These are phyloP conservation scores for Clohesyomyces aquaticus DNA, from an alignment of 495 filamentous ascomycete species.

Conservation along the genomic window DNA sequence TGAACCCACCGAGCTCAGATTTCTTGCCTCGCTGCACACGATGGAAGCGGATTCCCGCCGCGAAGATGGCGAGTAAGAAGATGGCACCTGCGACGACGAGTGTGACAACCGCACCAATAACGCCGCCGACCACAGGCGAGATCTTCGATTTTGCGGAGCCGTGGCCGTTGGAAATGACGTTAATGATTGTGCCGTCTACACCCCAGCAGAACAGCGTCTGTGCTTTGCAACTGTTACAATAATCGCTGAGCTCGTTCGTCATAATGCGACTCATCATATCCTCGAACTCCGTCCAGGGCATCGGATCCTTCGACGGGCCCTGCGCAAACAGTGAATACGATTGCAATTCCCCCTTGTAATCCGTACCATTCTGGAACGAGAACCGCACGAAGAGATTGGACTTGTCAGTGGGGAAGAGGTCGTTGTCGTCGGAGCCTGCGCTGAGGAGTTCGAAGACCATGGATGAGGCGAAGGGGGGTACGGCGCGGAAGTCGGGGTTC, in stretches of 20 bases:
- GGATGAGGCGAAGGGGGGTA: constrained; percentile 70
- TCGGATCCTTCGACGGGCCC: constrained; percentile 53
- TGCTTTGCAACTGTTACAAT: constrained; percentile 70
- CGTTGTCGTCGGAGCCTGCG: constrained; percentile 46
- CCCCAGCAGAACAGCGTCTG: constrained; percentile 62
- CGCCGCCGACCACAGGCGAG: constrained; percentile 42
- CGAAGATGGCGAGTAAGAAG: constrained; percentile 42
- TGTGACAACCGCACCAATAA: constrained; percentile 46
- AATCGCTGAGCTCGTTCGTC: constrained; percentile 59
- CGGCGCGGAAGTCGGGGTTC: constrained; percentile 66
- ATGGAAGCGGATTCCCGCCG: constrained; percentile 49
- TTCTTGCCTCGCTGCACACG: constrained; percentile 25
- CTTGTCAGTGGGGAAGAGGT: constrained; percentile 53
- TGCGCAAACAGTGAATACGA: constrained; percentile 66
- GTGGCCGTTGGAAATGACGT: background rate
- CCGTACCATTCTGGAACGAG: constrained; percentile 69
- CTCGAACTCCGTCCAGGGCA: constrained; percentile 69
- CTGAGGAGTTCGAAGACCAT: constrained; percentile 74
- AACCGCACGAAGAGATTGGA: constrained; percentile 75
- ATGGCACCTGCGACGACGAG: constrained; percentile 40
- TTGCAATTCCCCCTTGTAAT: constrained; percentile 53
- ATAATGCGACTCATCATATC: constrained; percentile 62
- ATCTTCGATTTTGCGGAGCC: constrained; percentile 6
- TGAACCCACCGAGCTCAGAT: constrained; percentile 43
- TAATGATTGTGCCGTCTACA: constrained; percentile 24